Conservation (phyloP, 75 land plant species). For the Larix kaempferi region DNA sequence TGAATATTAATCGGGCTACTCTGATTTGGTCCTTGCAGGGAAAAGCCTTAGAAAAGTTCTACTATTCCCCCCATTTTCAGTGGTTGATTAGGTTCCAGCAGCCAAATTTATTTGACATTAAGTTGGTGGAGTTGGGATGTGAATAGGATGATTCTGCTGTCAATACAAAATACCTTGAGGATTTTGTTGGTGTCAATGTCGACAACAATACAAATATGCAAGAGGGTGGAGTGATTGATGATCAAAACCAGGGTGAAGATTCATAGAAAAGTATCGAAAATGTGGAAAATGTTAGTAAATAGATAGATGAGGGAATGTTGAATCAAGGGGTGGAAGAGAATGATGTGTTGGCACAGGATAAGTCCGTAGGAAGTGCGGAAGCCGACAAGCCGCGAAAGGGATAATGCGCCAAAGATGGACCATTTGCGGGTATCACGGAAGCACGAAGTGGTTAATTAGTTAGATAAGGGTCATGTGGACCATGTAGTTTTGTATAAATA, state of each 20-base stretch:
- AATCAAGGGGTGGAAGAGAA: constrained; percentile 3
- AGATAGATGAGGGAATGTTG: constrained; percentile 1
- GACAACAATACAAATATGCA: background rate
- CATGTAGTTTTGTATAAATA: no score
- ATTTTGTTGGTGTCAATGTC: background rate
- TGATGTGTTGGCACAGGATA: no score
- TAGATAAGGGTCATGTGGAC: no score
- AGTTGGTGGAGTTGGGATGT: background rate
- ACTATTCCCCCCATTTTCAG: constrained; percentile 64
- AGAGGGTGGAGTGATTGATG: background rate
- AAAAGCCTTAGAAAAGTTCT: constrained; percentile 23
- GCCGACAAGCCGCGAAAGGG: background rate
- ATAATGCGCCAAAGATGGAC: no score
- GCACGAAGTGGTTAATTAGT: no score
- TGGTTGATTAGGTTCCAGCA: constrained; percentile 31
- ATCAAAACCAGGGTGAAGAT: constrained; percentile 9
- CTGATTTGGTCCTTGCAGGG: constrained; percentile 39
- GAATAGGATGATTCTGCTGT: background rate
- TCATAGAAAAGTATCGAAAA: background rate
- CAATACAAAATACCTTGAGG: background rate
- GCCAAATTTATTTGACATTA: constrained; percentile 21
- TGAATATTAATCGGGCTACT: constrained; percentile 53
- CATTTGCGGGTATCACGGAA: no score
- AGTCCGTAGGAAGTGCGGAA: no score
- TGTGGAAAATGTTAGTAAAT: constrained; percentile 8